Evolutionary conservation across 164 flowering plant genomes (phyloP), one percentile per base, ranked within the genome.

Genomic region (Piper betle): DNA sequence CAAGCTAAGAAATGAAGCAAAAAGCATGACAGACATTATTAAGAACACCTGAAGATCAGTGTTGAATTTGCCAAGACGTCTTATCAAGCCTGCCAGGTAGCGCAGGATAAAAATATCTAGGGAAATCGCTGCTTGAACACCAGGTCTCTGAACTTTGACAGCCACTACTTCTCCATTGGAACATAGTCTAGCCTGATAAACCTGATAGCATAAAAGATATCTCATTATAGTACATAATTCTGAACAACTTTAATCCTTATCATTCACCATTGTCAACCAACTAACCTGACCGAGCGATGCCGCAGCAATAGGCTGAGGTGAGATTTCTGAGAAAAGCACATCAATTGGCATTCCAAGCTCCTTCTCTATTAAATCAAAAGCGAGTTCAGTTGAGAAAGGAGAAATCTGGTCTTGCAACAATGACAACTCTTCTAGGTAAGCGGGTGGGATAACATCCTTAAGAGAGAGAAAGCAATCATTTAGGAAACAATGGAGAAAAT

Each of bases 281-380:
- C 25, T 42, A 54, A 90, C 98, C 99, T 93, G 99, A 33, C 99
- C 99, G 63, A 93, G 91, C 63, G 99, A 93, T 65, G 99, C 99
- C 62, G 99, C 94, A 69, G 99, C 99, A 52, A 88, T 74, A 53
- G 99, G 92, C 70, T 81, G 86, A 48, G 92, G 84, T 63, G 99
- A 81, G 60, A 90, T 90, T 73, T 85, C 92, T 8, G 94, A 83
- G 71, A 90, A 93, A 53, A 93, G 65, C 67, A 72, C 75, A 66
- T 87, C 84, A 56, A 93, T 70, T 61, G 90, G 80, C 40, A 77
- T 55, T 37, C 86, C 85, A 65, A 93, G 92, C 71, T 93, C 99
- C 72, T 77, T 68, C 74, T 93, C 95, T 66, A 93, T 86, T 25
- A 79, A 84, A 57, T 66, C 71, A 61, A 90, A 82, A 68, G 99